Percentiles rank a stretch among this genome's conserved stretches.
These are phyloP conservation scores for Cladophialophora carrionii DNA, from an alignment of 2,329 filamentous ascomycete species.

Conservation along the genomic window DNA sequence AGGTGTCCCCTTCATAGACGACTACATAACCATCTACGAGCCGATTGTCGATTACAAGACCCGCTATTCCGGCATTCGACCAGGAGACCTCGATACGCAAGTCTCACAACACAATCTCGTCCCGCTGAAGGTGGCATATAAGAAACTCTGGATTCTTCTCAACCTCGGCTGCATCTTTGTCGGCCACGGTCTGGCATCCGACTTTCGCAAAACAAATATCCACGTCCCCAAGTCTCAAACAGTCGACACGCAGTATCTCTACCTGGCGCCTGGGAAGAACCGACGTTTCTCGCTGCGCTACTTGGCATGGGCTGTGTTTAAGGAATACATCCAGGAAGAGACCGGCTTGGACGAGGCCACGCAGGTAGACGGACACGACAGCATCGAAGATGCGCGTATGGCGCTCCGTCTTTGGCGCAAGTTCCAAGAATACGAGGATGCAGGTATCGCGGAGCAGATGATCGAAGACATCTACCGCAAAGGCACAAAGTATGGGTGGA, in stretches of 20 bases:
- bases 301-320: constrained; percentile 85
- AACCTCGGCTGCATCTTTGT: constrained; percentile 94
- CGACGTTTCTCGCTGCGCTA: constrained; percentile 91
- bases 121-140: constrained; percentile 88
- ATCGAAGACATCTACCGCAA: constrained; percentile 81
- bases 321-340: constrained; percentile 90
- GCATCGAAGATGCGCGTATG: constrained; percentile 90
- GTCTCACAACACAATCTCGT: constrained; percentile 82
- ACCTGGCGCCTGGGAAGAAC: constrained; percentile 77
- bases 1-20: constrained; percentile 89
- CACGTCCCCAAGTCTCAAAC: constrained; percentile 88
- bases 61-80: constrained; percentile 86
- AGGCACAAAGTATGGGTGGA: constrained; percentile 63
- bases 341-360: constrained; percentile 55
- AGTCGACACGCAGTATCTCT: constrained; percentile 91
- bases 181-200: constrained; percentile 88
- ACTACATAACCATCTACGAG: constrained; percentile 91
- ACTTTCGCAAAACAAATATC: constrained; percentile 98
- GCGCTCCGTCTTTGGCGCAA: constrained; percentile 88
- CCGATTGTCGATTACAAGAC: constrained; percentile 90
- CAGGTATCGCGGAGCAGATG: constrained; percentile 79
- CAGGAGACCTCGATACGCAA: constrained; percentile 78
- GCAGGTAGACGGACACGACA: constrained; percentile 69
- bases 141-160: constrained; percentile 94
- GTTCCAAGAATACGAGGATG: constrained; percentile 85